Base-by-base conservation (phyloP, 2,329 filamentous ascomycete species). In the Pseudogymnoascus sp. region DNA sequence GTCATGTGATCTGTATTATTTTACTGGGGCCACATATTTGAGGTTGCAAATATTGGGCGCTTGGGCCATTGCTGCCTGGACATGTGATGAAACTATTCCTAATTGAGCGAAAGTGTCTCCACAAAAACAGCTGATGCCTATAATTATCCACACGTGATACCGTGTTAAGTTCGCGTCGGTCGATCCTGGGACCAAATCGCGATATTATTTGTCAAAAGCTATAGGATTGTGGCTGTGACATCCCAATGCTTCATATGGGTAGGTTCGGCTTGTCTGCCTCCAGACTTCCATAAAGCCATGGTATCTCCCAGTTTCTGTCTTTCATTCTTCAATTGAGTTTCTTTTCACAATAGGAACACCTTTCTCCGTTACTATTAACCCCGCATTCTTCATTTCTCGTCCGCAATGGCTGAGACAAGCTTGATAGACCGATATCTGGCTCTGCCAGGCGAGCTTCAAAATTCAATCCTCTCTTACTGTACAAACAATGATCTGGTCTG, bases 111-210 rank as follows among this genome's bases (percentile, higher is more conserved):
- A 56, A 33, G 10, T 21, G 11, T 11, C 2, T 10, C 50, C 50
- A 56, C 7, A 56, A 56, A 56, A 56, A 33, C 50, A 33, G 29
- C 50, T 56, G 50, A 56, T 56, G 50, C 50, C 50, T 56, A 56
- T 56, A 56, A 56, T 33, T 56, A 9, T 3, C 4, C 15, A 3
- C 50, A 56, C 50, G 50, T 56, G 50, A 56, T 56, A 56, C 50
- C 29, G 50, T 56, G 50, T 56, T 33, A 19, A 21, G 50, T 33
- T 56, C 50, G 50, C 50, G 50, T 56, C 29, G 29, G 50, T 56
- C 10, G 11, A 56, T 33, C n/a, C 17, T 26, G 4, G 26, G 17
- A n/a, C 46, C 46, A 50, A 50, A 50, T 31, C 26, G 31, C 6
- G 15, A 21, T 11, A 46, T 26, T n/a, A 50, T 50, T 50, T 50